Percentiles rank a stretch among this genome's conserved stretches.
These are phyloP conservation scores for Tephrocybe sp. DNA, from an alignment of 768 basidiomycete species.

Conservation along the genomic window DNA sequence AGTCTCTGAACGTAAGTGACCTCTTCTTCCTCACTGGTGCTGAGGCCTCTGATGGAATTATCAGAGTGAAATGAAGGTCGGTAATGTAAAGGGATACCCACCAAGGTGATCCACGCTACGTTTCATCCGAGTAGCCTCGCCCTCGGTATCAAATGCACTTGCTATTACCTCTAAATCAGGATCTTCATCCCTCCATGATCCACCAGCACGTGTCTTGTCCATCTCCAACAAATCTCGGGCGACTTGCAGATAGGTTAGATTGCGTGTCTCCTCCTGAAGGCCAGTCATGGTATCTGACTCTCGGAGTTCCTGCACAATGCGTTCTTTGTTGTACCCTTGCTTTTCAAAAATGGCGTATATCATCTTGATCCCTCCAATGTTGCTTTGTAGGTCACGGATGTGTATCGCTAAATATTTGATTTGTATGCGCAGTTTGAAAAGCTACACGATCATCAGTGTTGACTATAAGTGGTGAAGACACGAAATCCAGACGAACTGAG, in stretches of 20 bases:
- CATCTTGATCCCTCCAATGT: constrained; percentile 11
- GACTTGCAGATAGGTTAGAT: neutral
- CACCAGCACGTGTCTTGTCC: neutral
- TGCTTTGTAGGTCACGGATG: constrained; percentile 2
- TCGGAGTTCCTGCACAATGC: constrained; percentile 12
- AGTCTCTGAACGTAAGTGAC: neutral
- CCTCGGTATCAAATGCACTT: neutral
- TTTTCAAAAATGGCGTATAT: constrained; percentile 17
- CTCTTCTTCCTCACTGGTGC: neutral
- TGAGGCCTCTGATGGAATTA: neutral
- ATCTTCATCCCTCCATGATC: constrained; percentile 5
- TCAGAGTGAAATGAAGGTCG: neutral
- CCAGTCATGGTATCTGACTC: neutral
- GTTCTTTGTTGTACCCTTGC: constrained; percentile 10
- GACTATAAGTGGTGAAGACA: neutral
- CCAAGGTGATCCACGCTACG: no score
- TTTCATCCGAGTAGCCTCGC: no score
- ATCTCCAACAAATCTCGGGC: neutral
- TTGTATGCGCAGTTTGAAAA: constrained; percentile 16
- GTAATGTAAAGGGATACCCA: neutral
- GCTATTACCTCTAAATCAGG: neutral
- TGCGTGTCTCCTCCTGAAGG: neutral
- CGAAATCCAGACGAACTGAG: neutral
- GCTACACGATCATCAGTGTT: neutral
- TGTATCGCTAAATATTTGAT: constrained; percentile 8